phyloP scores from a whole-genome alignment of 2,329 filamentous ascomycete genomes.

The Colletotrichum lupini region DNA sequence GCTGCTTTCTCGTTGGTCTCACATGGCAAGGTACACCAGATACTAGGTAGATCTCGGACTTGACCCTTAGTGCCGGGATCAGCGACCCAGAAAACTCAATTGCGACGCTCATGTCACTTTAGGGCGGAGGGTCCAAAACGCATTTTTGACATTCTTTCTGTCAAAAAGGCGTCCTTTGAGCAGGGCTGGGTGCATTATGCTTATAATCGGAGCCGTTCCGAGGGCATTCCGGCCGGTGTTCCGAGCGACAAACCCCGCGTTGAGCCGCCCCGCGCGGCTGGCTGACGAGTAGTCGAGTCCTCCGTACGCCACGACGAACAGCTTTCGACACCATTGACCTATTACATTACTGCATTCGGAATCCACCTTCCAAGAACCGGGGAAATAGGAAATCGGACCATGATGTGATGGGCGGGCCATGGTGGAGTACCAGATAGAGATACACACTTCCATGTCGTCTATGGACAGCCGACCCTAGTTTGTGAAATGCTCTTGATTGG shows the following conservation, averaged over 20 bases:
- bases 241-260: neutral
- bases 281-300: neutral
- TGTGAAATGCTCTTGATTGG: neutral
- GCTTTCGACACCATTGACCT: neutral
- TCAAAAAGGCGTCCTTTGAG: neutral
- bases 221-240: neutral
- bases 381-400: neutral
- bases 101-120: neutral
- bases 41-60: neutral
- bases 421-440: neutral
- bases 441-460: neutral
- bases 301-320: neutral
- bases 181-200: neutral
- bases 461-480: neutral
- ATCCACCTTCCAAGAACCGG: neutral
- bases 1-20: neutral
- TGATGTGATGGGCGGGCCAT: neutral
- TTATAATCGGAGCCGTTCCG: neutral
- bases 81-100: neutral
- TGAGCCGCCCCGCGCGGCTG: neutral
- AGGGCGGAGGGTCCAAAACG: neutral
- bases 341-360: neutral
- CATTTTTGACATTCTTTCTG: neutral
- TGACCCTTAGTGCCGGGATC: neutral
- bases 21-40: neutral